Conservation (phyloP, 495 filamentous ascomycete genomes). For the Tuber umbilicatum region DNA sequence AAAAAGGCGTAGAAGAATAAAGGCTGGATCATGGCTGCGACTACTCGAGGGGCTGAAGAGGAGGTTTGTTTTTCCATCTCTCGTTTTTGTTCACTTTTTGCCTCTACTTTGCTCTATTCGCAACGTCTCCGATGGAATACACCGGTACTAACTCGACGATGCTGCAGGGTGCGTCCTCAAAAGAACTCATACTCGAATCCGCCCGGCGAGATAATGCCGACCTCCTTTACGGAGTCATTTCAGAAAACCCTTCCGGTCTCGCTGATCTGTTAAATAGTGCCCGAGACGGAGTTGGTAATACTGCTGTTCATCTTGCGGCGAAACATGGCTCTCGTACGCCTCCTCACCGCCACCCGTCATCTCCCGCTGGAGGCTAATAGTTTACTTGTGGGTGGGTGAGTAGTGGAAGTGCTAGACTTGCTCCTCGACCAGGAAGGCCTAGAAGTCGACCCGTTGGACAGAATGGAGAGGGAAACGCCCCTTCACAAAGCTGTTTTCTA, state of each 20-base stretch:
- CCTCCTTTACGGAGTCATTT: conserved; percentile 54
- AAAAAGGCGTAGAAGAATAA: not conserved
- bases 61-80: not conserved
- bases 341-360: not conserved
- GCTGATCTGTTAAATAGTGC: conserved; percentile 75
- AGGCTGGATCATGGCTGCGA: not conserved
- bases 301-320: conserved; percentile 84
- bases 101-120: not conserved
- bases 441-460: conserved; percentile 84
- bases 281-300: conserved; percentile 74
- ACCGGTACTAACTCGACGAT: conserved; percentile 3
- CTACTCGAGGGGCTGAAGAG: not conserved
- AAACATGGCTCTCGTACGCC: conserved; percentile 73
- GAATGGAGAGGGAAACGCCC: conserved; percentile 77
- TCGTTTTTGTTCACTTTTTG: not conserved
- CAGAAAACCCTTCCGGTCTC: conserved; percentile 52
- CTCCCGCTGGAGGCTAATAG: conserved; percentile 13
- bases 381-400: conserved; percentile 1
- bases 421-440: conserved; percentile 91
- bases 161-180: conserved; percentile 69
- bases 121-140: not conserved
- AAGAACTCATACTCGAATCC: conserved; percentile 85
- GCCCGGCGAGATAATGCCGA: conserved; percentile 86
- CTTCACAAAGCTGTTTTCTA: conserved; percentile 82
- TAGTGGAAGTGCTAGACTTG: conserved; percentile 82